phyloP scores from a whole-genome alignment of 805 yeast genomes.

The Cyberlindnera sargentensis region DNA sequence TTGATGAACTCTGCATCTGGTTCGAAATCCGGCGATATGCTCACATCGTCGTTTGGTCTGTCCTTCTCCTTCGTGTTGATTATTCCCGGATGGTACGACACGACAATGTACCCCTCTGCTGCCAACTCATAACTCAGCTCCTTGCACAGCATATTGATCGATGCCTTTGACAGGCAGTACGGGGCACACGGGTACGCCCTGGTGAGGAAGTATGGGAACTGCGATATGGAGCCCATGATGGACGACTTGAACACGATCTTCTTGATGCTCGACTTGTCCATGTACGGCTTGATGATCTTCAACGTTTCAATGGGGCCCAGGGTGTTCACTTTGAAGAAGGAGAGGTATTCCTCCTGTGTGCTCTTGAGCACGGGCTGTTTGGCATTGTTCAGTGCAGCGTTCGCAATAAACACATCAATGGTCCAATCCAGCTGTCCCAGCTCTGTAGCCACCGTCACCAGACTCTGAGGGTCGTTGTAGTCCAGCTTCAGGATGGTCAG shows the following conservation, averaged over 20 bases:
- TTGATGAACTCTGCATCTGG: constrained; percentile 9
- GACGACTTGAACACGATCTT: constrained; percentile 27
- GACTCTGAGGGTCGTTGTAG: constrained; percentile 11
- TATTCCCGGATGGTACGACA: constrained; percentile 25
- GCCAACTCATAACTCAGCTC: constrained; percentile 22
- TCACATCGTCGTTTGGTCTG: constrained; percentile 13
- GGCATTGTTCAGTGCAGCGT: constrained; percentile 26
- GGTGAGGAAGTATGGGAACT: constrained; percentile 12
- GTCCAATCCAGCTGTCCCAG: constrained; percentile 14
- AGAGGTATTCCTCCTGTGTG: constrained; percentile 13
- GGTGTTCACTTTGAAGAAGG: constrained; percentile 23
- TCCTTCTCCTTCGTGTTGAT: constrained; percentile 12
- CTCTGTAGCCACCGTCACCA: constrained; percentile 12
- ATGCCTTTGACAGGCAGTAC: constrained; percentile 33
- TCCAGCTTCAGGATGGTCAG: constrained; percentile 18
- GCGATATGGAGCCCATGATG: constrained; percentile 22
- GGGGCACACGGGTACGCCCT: constrained; percentile 20
- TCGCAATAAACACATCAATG: constrained; percentile 30
- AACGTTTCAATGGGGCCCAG: constrained; percentile 28
- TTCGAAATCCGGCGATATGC: constrained; percentile 8
- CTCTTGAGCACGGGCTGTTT: constrained; percentile 15
- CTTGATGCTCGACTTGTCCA: constrained; percentile 20
- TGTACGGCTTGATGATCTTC: constrained; percentile 25
- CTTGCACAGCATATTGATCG: constrained; percentile 25
- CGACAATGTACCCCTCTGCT: constrained; percentile 22